Conservation (phyloP, 2,329 filamentous ascomycete species). For the Aspergillus sp. region DNA sequence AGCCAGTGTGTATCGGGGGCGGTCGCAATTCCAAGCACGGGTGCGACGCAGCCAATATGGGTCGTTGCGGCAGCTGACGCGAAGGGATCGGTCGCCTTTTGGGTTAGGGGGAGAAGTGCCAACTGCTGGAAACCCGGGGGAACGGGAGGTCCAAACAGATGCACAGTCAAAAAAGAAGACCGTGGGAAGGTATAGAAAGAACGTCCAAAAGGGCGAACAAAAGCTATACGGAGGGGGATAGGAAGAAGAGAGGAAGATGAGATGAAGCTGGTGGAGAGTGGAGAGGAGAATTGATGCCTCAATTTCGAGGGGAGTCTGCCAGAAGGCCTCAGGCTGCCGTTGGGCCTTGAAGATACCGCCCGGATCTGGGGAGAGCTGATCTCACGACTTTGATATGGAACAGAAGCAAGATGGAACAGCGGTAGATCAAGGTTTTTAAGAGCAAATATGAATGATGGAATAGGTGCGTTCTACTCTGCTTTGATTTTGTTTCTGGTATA, state of each 20-base stretch:
- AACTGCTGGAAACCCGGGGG: not conserved
- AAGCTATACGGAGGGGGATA: not conserved
- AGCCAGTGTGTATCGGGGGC: conserved; percentile 4
- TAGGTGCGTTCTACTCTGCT: no score
- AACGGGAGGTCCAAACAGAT: conserved; percentile 1
- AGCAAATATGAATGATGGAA: no score
- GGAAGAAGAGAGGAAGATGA: conserved; percentile 7
- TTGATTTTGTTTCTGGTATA: no score
- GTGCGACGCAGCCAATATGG: no score
- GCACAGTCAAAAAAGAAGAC: conserved; percentile 4
- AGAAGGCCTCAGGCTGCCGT: conserved; percentile 14
- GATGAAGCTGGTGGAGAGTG: conserved; percentile 1
- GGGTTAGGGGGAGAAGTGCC: no score
- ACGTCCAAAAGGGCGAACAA: not conserved
- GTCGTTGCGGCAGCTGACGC: no score
- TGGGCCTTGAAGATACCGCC: conserved; percentile 3
- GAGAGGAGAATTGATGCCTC: conserved; percentile 1
- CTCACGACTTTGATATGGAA: no score
- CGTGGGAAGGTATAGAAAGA: not conserved
- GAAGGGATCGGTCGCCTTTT: no score
- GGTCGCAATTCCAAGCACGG: conserved; percentile 11
- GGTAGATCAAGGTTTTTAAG: no score
- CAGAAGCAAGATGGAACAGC: no score
- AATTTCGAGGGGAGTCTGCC: conserved; percentile 1
- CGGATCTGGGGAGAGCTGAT: not conserved